Conservation (phyloP, 139 green algal species). For the Chlamydomonas asymmetrica region DNA sequence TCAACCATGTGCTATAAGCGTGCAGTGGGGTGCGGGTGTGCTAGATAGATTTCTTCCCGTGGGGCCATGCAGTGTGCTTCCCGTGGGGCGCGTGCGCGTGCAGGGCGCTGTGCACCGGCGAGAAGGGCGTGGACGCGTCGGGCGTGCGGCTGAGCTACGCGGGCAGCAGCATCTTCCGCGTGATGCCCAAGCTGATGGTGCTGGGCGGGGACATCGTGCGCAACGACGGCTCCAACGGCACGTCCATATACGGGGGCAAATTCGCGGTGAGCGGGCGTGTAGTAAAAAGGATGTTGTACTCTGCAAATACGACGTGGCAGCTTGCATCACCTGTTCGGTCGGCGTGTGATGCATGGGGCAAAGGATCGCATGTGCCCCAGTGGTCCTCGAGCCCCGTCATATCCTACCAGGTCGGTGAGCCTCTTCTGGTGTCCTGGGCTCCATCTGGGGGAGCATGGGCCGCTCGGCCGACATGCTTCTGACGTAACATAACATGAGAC, state of each 20-base stretch:
- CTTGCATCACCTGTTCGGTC: neutral
- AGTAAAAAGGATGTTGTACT: neutral
- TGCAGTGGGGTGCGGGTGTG: too few relatives aligned
- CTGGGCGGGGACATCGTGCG: slow-evolving; percentile 61
- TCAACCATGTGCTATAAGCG: too few relatives aligned
- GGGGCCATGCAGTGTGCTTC: too few relatives aligned
- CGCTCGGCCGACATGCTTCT: too few relatives aligned
- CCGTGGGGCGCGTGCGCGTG: too few relatives aligned
- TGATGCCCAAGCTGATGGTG: slow-evolving; percentile 52
- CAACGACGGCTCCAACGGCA: slow-evolving; percentile 57
- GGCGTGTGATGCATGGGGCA: neutral
- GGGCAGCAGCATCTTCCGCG: slow-evolving; percentile 55
- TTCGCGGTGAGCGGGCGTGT: neutral
- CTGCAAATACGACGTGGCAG: neutral
- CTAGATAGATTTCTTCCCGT: too few relatives aligned
- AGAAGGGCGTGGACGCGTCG: slow-evolving; percentile 49
- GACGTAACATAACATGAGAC: too few relatives aligned
- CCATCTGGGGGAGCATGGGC: too few relatives aligned
- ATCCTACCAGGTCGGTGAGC: too few relatives aligned
- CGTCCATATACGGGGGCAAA: slow-evolving; percentile 62
- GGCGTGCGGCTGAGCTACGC: slow-evolving; percentile 71
- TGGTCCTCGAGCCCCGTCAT: too few relatives aligned
- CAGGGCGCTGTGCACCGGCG: slow-evolving; percentile 61
- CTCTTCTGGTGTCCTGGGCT: too few relatives aligned
- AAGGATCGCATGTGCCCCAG: too few relatives aligned